Conservation (phyloP, 164 flowering plant species). For the Piper betle region DNA sequence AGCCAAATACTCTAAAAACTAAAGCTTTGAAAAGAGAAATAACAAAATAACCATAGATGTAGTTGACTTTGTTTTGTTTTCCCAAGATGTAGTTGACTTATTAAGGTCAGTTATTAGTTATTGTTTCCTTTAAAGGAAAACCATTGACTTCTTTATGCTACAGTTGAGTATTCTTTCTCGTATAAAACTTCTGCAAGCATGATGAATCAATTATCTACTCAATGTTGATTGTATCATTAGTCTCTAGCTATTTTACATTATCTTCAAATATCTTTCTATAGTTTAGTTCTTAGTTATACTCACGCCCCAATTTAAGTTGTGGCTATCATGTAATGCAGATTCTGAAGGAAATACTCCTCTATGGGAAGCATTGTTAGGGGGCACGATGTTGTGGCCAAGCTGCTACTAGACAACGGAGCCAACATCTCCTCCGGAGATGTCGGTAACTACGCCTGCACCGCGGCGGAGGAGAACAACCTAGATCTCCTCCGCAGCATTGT, state of each 20-base stretch:
- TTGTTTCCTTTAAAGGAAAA: too few species aligned
- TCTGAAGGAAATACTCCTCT: conserved; percentile 62
- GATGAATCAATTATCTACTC: too few species aligned
- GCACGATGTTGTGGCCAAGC: conserved; percentile 31
- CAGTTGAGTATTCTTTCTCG: too few species aligned
- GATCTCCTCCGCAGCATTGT: conserved; percentile 39
- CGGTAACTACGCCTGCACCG: conserved; percentile 63
- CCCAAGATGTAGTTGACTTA: neutral
- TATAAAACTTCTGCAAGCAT: too few species aligned
- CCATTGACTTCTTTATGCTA: too few species aligned
- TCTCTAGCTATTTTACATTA: too few species aligned
- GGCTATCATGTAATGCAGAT: conserved; percentile 27
- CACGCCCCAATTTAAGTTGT: neutral
- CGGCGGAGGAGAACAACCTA: conserved; percentile 52
- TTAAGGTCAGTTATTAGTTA: neutral
- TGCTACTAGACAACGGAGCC: conserved; percentile 49
- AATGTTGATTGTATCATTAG: too few species aligned
- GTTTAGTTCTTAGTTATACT: neutral
- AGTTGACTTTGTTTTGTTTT: too few species aligned
- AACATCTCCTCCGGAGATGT: conserved; percentile 35
- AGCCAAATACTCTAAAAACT: too few species aligned
- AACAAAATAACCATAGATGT: too few species aligned
- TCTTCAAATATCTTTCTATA: neutral
- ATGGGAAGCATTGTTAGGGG: conserved; percentile 71
- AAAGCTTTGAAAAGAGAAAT: too few species aligned